Base-by-base conservation (phyloP, 306 rosid genomes). In the Lathyrus tuberosus region DNA sequence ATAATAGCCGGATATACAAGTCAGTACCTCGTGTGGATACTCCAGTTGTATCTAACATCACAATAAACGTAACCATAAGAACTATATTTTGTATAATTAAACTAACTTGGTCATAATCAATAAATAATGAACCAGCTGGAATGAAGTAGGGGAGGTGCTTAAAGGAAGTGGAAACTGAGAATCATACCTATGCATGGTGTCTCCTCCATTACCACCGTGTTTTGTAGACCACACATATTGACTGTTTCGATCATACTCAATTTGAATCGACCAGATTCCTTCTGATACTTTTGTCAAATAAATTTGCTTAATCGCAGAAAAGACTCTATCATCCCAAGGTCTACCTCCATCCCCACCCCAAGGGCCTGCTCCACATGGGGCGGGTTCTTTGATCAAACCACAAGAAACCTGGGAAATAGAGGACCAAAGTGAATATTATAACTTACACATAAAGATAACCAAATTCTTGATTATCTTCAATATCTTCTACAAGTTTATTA, bases 261-360 rank as follows among this genome's bases (percentile, higher is more conserved):
- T 84, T 70, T 93, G 98, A n/a, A 90, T 75, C 5, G 97, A 93
- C 83, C 90, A 90, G 52, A 90, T 76, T 68, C 89, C 90, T 65
- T 90, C 92, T 6, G 83, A 43, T 59, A 82, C 73, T 73, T 80
- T 87, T 52, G 94, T 90, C 75, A 93, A 59, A 82, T 85, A 89
- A 71, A 93, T 90, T 81, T 88, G 98, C 83, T 82, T 82, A 28
- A 90, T 88, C 47, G 87, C 96, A 12, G 86, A 77, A 76, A 80
- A 93, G n/a, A 93, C 98, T 49, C 98, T 96, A 78, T 93, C 98
- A 61, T 93, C 98, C 97, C 98, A 93, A 6, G 91, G 48, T 78
- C 84, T 85, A 14, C 98, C 97, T 65, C 89, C 97, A 37, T 93
- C 97, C 16, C 98, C 98, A 20, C 98, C 98, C 98, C 98, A 89